A percentile compares a stretch with the other conserved stretches of the same genome.
phyloP scores from a whole-genome alignment of 331 rosid species.

The Pyracantha coccinea region DNA sequence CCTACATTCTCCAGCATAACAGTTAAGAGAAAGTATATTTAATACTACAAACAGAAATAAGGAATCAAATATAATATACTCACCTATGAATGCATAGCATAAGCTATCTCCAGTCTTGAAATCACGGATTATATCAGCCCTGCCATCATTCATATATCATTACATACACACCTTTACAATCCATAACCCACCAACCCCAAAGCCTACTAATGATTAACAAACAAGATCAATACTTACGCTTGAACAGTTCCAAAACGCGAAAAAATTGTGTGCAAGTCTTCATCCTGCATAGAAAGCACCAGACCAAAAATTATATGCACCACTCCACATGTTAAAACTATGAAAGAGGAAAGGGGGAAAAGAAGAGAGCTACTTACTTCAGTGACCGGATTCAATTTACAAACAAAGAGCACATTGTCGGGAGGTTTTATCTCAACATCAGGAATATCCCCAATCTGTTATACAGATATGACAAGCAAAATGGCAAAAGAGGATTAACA shows the following conservation, averaged over 20 bases:
- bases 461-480: neutral
- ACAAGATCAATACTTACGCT: conserved; percentile 50
- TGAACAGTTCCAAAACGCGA: conserved; percentile 81
- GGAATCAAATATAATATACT: conserved; percentile 10
- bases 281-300: conserved; percentile 50
- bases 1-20: neutral
- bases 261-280: conserved; percentile 89
- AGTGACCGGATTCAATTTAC: conserved; percentile 94
- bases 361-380: conserved; percentile 45
- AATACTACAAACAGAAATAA: neutral
- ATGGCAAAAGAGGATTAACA: neutral
- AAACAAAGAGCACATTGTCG: conserved; percentile 80
- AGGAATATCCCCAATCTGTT: conserved; percentile 94
- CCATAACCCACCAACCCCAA: neutral
- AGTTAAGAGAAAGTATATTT: neutral
- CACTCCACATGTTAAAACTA: neutral
- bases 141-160: conserved; percentile 31
- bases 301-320: neutral
- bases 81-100: conserved; percentile 92
- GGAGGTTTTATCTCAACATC: conserved; percentile 98
- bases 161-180: conserved; percentile 12
- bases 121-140: conserved; percentile 96
- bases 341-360: neutral
- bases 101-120: conserved; percentile 89
- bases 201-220: neutral